Percentiles rank a stretch among this genome's conserved stretches.
phyloP scores from a whole-genome alignment of 495 filamentous ascomycete genomes.

The Talaromyces ruber region DNA sequence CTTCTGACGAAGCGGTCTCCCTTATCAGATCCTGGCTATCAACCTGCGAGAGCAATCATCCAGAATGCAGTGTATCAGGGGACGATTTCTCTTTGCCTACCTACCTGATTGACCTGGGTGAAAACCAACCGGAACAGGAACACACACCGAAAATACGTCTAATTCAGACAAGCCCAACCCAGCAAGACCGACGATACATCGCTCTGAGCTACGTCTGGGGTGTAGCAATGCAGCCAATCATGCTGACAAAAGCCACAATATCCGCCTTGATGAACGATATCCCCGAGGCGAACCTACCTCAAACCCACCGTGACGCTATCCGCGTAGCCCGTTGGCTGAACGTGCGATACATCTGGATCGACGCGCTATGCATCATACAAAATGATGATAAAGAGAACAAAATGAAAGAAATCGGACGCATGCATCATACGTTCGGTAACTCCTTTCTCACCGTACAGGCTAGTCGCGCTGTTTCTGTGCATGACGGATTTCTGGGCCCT shows the following conservation, averaged over 20 bases:
- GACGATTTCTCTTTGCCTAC: not conserved
- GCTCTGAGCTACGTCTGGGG: conserved; percentile 12
- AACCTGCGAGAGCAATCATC: not conserved
- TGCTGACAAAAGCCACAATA: conserved; percentile 2
- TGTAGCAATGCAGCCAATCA: conserved; percentile 2
- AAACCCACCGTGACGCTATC: conserved; percentile 10
- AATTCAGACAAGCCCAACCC: not conserved
- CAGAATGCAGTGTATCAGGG: not conserved
- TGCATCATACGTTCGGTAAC: conserved; percentile 8
- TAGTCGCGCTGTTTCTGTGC: not conserved
- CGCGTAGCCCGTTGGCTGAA: conserved; percentile 5
- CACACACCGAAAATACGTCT: not conserved
- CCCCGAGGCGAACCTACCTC: not conserved
- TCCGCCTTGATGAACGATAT: conserved; percentile 2
- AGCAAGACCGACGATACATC: conserved; percentile 1
- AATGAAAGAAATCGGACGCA: conserved; percentile 5
- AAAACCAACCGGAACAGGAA: not conserved
- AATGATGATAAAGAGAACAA: conserved; percentile 9
- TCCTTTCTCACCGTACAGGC: conserved; percentile 7
- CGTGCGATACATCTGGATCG: conserved; percentile 10
- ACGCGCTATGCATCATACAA: conserved; percentile 12
- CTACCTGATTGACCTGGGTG: not conserved
- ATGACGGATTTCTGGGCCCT: not conserved
- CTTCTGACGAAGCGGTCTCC: not conserved
- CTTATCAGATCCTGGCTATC: not conserved